These are phyloP conservation scores for Calvatia gigantea DNA, from an alignment of 768 basidiomycete species.

Conservation along the genomic window DNA sequence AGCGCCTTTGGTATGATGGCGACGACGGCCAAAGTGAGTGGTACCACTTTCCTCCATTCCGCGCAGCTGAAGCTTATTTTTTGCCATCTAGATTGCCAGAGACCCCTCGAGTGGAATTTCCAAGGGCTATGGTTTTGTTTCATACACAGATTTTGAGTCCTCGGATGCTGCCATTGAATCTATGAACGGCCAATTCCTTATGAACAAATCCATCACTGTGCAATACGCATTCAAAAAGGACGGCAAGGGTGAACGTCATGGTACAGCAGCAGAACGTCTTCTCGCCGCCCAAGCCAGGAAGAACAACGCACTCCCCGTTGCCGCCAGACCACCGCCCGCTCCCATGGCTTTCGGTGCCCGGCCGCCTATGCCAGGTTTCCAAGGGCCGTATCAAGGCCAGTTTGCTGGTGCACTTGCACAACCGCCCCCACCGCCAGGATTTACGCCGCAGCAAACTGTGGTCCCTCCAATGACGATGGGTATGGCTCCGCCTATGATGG, in stretches of 20 bases:
- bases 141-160: slow-evolving; percentile 96
- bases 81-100: slow-evolving; percentile 73
- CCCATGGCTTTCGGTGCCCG: slow-evolving; percentile 69
- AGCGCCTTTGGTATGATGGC: slow-evolving; percentile 92
- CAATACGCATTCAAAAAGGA: slow-evolving; percentile 99
- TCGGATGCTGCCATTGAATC: slow-evolving; percentile 95
- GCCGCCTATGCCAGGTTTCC: slow-evolving; percentile 67
- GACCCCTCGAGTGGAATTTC: slow-evolving; percentile 82
- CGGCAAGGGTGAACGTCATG: slow-evolving; percentile 96
- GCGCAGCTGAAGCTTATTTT: neutral
- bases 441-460: slow-evolving; percentile 69
- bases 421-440: slow-evolving; percentile 79
- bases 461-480: slow-evolving; percentile 47
- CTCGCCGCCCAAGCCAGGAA: slow-evolving; percentile 94
- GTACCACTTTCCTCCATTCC: slow-evolving; percentile 9
- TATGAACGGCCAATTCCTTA: slow-evolving; percentile 96
- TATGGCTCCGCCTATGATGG: slow-evolving; percentile 30
- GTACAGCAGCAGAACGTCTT: slow-evolving; percentile 93
- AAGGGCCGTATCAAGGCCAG: slow-evolving; percentile 85
- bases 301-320: slow-evolving; percentile 85
- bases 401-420: slow-evolving; percentile 86
- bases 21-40: slow-evolving; percentile 78
- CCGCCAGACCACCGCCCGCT: slow-evolving; percentile 70
- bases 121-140: slow-evolving; percentile 97
- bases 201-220: slow-evolving; percentile 97